Evolutionary conservation across 2,329 filamentous ascomycete species (phyloP), one percentile per base, ranked within the genome.

Genomic region (Aspergillus puulaauensis): DNA sequence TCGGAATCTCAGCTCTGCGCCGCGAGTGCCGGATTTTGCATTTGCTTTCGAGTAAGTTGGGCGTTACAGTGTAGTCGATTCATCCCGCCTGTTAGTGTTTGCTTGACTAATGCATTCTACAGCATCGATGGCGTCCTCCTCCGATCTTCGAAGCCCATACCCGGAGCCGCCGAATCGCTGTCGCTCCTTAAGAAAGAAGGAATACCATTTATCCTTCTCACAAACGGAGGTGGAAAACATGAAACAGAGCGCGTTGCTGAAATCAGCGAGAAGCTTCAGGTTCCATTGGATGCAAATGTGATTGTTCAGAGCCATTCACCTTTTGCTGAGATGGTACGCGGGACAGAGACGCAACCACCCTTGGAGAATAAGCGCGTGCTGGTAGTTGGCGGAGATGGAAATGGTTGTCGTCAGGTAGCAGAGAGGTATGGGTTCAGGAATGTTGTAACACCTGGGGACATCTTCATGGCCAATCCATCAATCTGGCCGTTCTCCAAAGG

Each of bases 91-190:
- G 23, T 21, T 44, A n/a, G 17, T 17, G n/a, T 37, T 31, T 35
- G 50, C 52, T 50, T 49, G 62, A 57, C 66, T 61, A 65, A 39
- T 44, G 12, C 23, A 11, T 52, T 17, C 21, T 11, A 14, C 15
- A 90, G 86, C 74, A 96, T 99, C 71, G 95, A 99, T 74, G 95
- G 95, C 56, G 95, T 99, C n/a, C 85, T 99, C 19, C 83, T 98
- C 33, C 91, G 93, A 69, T 89, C 90, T 59, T 86, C 89, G 4
- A 85, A 87, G 61, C 87, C 90, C 3, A 87, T 98, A 47, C 89
- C 91, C 1, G 89, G 90, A 33, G 93, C 95, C 1, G 80, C 85
- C 1, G 82, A 90, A 68, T 84, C 92, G 14, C 83, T 99, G 19
- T 78, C 80, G 31, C 88, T 86, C 68, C 86, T 98, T 19, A 86